Percentiles rank a stretch among this genome's conserved stretches.
Conservation (phyloP, 345 rosid species). For the Toxicodendron radicans region DNA sequence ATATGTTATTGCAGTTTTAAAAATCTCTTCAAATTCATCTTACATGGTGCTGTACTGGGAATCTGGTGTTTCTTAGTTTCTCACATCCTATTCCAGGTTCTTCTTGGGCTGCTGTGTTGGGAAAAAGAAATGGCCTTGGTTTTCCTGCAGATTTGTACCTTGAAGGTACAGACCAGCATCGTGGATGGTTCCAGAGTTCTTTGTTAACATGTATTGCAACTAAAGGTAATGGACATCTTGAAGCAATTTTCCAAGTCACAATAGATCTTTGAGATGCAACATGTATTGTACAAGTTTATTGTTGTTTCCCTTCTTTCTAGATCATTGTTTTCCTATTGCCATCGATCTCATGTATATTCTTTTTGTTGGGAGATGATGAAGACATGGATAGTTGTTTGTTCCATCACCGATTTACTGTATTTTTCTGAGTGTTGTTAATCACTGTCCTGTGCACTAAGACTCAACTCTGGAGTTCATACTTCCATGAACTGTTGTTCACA, state of each 20-base stretch:
- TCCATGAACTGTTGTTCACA: not conserved
- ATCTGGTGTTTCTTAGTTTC: conserved; percentile 18
- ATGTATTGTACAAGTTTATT: not conserved
- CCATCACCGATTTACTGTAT: not conserved
- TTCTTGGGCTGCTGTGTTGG: conserved; percentile 94
- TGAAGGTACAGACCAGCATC: conserved; percentile 98
- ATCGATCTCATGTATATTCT: not conserved
- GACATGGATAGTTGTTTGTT: not conserved
- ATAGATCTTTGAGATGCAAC: not conserved
- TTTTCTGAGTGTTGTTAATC: not conserved
- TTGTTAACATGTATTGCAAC: conserved; percentile 87
- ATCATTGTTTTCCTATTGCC: not conserved
- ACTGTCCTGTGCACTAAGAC: not conserved
- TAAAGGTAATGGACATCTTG: conserved; percentile 49
- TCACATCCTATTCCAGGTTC: conserved; percentile 53
- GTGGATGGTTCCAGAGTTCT: conserved; percentile 99
- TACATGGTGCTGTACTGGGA: conserved; percentile 4
- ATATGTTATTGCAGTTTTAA: conserved; percentile 11
- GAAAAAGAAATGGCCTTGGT: conserved; percentile 58
- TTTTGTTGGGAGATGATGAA: not conserved
- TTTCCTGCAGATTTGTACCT: conserved; percentile 90
- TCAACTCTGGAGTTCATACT: not conserved
- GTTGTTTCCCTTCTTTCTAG: not conserved
- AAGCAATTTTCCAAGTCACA: conserved; percentile 13
- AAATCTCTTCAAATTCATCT: not conserved